Conservation (phyloP, 1,284 basidiomycete species). For the Apiotrichum domesticum region DNA sequence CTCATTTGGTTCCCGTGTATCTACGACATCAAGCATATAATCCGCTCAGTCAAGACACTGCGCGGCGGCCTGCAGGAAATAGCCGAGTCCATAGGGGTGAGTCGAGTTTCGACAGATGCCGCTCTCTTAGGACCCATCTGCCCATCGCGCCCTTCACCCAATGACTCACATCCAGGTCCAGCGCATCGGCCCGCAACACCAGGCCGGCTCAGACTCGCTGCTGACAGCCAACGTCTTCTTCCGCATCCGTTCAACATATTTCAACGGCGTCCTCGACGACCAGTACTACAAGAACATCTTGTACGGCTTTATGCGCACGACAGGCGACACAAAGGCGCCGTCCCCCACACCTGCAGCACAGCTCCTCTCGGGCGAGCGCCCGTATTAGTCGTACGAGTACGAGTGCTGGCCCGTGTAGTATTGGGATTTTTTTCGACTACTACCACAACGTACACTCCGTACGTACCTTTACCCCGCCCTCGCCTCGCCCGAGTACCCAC, state of each 20-base stretch:
- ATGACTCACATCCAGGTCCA: constrained; percentile 56
- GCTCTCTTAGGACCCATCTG: background rate
- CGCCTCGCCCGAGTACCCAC: no score
- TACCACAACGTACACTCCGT: no score
- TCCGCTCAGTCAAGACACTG: constrained; percentile 78
- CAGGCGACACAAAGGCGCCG: constrained; percentile 10
- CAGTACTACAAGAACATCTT: constrained; percentile 44
- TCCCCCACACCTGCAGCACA: constrained; percentile 19
- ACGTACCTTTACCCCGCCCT: no score
- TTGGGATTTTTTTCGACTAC: no score
- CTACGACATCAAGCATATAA: constrained; percentile 97
- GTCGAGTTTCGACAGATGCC: background rate
- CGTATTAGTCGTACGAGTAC: constrained; percentile 5
- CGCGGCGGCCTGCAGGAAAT: constrained; percentile 95
- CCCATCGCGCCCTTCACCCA: background rate
- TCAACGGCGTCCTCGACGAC: constrained; percentile 78
- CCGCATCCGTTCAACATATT: constrained; percentile 88
- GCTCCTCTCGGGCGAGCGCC: constrained; percentile 18
- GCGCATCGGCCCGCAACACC: constrained; percentile 87
- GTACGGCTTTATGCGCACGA: background rate
- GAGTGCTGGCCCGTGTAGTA: no score
- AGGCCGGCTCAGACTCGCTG: constrained; percentile 92
- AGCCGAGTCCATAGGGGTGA: constrained; percentile 79
- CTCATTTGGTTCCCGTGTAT: constrained; percentile 92
- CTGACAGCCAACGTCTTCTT: constrained; percentile 92